These are phyloP conservation scores for Posidonia oceanica DNA, from an alignment of 116 monocot species.

Conservation along the genomic window DNA sequence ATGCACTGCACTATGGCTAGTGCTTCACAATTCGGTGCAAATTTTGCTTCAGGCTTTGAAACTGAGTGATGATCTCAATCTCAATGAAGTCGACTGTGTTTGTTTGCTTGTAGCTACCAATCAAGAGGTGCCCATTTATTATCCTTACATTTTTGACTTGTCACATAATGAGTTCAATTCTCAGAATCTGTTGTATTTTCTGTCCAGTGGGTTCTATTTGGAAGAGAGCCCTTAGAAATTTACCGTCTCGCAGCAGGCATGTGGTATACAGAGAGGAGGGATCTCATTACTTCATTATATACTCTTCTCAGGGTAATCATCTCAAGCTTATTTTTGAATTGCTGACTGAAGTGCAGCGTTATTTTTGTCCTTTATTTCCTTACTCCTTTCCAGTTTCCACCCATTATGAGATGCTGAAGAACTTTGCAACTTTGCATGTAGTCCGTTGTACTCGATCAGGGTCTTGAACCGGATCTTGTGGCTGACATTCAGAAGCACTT, in stretches of 20 bases:
- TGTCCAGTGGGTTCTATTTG: constrained; percentile 72
- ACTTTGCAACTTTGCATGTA: constrained; percentile 12
- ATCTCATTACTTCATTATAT: constrained; percentile 73
- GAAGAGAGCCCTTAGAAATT: constrained; percentile 86
- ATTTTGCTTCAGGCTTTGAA: constrained; percentile 56
- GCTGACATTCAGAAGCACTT: constrained; percentile 60
- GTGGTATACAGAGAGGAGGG: constrained; percentile 95
- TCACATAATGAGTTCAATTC: neutral
- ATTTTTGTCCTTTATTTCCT: neutral
- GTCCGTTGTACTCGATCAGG: constrained; percentile 84
- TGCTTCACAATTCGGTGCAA: no score
- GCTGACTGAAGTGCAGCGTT: neutral
- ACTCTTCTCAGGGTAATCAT: constrained; percentile 63
- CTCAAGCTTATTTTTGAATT: neutral
- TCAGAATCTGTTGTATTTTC: neutral
- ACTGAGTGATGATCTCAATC: constrained; percentile 90
- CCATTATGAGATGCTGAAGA: neutral
- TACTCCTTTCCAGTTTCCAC: neutral
- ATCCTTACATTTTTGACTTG: neutral
- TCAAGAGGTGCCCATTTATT: constrained; percentile 53
- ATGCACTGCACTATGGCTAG: no score
- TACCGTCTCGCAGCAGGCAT: constrained; percentile 84
- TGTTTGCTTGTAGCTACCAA: constrained; percentile 71
- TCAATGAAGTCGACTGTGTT: constrained; percentile 94
- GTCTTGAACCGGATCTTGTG: constrained; percentile 68